phyloP scores from a whole-genome alignment of 2,329 filamentous ascomycete species.

The Didymella keratinophila region DNA sequence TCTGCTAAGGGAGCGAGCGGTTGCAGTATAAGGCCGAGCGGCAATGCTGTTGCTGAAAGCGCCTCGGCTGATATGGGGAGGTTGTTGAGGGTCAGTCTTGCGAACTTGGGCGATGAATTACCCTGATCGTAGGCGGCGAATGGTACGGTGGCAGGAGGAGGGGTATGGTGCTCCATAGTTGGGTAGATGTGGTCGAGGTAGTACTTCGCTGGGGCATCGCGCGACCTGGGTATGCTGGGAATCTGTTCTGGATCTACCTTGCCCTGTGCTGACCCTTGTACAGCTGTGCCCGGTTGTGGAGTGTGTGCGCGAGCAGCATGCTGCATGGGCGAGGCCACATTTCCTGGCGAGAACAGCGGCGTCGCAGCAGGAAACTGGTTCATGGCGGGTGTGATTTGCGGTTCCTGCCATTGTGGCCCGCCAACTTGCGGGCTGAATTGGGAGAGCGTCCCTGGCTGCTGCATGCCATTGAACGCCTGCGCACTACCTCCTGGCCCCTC shows the following conservation, averaged over 20 bases:
- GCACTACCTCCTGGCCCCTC: slow-evolving; percentile 73
- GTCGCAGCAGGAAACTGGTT: slow-evolving; percentile 70
- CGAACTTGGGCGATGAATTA: slow-evolving; percentile 94
- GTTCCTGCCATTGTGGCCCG: slow-evolving; percentile 52
- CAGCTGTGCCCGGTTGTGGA: slow-evolving; percentile 42
- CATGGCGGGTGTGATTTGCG: slow-evolving; percentile 55
- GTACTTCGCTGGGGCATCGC: slow-evolving; percentile 82
- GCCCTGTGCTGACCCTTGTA: slow-evolving; percentile 69
- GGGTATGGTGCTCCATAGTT: slow-evolving; percentile 92
- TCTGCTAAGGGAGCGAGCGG: slow-evolving; percentile 83
- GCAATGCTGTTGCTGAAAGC: slow-evolving; percentile 79
- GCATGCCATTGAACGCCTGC: slow-evolving; percentile 74
- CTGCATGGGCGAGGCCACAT: slow-evolving; percentile 47
- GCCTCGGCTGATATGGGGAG: slow-evolving; percentile 86
- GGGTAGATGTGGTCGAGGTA: slow-evolving; percentile 90
- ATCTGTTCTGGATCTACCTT: slow-evolving; percentile 91
- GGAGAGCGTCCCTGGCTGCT: slow-evolving; percentile 63
- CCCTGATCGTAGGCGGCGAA: slow-evolving; percentile 97
- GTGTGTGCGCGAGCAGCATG: slow-evolving; percentile 45
- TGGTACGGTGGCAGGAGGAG: slow-evolving; percentile 85
- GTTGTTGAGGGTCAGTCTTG: slow-evolving; percentile 89
- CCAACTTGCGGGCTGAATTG: slow-evolving; percentile 57
- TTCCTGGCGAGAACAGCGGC: slow-evolving; percentile 59
- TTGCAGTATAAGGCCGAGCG: slow-evolving; percentile 87
- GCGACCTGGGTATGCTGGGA: slow-evolving; percentile 85